Base-by-base conservation (phyloP, 1,139 yeast genomes). In the Lodderomyces beijingensis region DNA sequence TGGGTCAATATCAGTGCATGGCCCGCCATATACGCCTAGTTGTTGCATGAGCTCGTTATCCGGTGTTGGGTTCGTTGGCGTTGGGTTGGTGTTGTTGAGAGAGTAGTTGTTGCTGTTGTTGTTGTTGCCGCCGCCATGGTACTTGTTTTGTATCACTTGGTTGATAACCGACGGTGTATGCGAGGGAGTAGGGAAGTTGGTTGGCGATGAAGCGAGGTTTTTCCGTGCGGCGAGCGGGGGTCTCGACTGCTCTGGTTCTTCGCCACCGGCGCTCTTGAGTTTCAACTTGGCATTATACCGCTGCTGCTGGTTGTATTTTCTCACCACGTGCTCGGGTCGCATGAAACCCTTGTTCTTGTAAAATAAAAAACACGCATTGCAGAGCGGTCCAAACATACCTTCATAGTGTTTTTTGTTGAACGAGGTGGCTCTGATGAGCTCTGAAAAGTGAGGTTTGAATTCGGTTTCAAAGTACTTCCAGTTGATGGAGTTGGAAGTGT, bases 1-100 rank as follows among this genome's bases (percentile, higher is more conserved):
- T 3, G 73, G 73, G 48, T 73, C 79, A 23, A 73, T 70, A 43
- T 73, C 79, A 3, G 79, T 73, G 40, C 72, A 54, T 6, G 79
- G 79, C 0, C 76, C 77, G 16, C 75, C 74, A 38, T 62, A 68
- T 25, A 59, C 55, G 38, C 70, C 71, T 34, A 71, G 47, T 45
- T 71, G 77, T 41, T 65, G 65, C 51, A 70, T 59, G 47, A 72
- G 62, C 28, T 70, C 77, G 40, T 65, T 63, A 29, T 65, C 69
- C 1, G 67, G 62, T 3, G 61, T 51, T 17, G 43, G 43, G 16
- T 38, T 42, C 7, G 42, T 37, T 24, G 41, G 38, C 9, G 41
- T 32, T 3, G 36, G 28, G 33, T 15, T 22, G 12, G 29, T 30
- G 33, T 10, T 16, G 19, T 38, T 41, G 22, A 13, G 11, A 59